Conservation (phyloP, 192 early-diverging fungal species). For the Obelidium mucronatum region DNA sequence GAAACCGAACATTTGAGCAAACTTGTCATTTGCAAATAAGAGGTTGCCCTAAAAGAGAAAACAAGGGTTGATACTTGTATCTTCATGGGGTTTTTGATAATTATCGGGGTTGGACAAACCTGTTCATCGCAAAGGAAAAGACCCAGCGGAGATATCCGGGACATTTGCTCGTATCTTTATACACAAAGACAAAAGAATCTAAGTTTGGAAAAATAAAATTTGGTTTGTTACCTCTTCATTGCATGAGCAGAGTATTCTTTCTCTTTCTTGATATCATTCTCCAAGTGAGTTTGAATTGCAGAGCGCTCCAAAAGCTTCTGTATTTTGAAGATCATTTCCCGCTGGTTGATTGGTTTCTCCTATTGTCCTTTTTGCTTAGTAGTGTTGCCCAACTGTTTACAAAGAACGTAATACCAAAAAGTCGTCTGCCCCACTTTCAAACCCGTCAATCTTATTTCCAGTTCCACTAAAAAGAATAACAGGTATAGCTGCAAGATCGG, state of each 20-base stretch:
- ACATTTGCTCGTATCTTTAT: conserved; percentile 26
- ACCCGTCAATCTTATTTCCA: conserved; percentile 54
- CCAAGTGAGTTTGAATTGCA: conserved; percentile 6
- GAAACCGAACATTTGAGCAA: conserved; percentile 16
- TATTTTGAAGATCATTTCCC: conserved; percentile 64
- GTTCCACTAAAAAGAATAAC: conserved; percentile 64
- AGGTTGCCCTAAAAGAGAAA: too few relatives aligned
- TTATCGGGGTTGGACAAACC: conserved; percentile 28
- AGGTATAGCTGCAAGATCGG: conserved; percentile 51
- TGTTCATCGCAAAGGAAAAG: conserved; percentile 46
- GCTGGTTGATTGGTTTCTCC: conserved; percentile 36
- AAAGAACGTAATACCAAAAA: conserved; percentile 63
- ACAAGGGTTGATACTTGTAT: too few relatives aligned
- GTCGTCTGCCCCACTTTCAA: conserved; percentile 66
- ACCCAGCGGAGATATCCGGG: conserved; percentile 19
- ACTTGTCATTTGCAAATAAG: conserved; percentile 47
- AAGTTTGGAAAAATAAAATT: not conserved
- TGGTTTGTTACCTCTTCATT: conserved; percentile 5
- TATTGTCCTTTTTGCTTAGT: too few relatives aligned
- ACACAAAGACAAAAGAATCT: conserved; percentile 43
- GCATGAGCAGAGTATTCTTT: conserved; percentile 4
- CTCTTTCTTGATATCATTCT: not conserved
- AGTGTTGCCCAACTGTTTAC: too few relatives aligned
- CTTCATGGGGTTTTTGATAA: too few relatives aligned
- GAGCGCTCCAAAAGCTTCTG: conserved; percentile 59